Evolutionary conservation across 306 rosid genomes (phyloP), one percentile per base, ranked within the genome.

Genomic region (Castanea crenata): DNA sequence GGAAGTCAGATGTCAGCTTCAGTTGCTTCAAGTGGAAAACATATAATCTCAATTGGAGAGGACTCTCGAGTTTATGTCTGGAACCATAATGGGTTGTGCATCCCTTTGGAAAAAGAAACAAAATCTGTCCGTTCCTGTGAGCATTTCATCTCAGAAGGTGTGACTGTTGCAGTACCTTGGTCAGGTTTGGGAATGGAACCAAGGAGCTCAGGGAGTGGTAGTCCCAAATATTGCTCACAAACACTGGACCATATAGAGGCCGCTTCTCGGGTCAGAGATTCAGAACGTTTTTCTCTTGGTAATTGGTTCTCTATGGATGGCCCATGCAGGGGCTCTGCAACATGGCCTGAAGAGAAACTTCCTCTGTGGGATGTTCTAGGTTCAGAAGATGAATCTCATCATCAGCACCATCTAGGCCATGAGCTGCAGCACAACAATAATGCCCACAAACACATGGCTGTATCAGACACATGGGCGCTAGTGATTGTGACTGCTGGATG

Each of bases 281-380:
- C 82, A 0, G 93, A 92, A 2, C 77, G 89, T 20, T 85, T 90
- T 65, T 86, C 91, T 23, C 80, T 89, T 6, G 81, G 95, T 20
- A 87, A 81, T 79, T 95, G 94, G 96, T 90, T 92, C 86, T 85
- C 91, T 55, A 67, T 81, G 20, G 93, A 95, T 34, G 87, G 85
- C 18, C 6, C 87, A 2, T 84, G 89, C 85, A 84, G 87, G 21
- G 87, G 91, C 4, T 86, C 97, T 3, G 85, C 83, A 74, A 95
- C 97, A 29, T 92, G 98, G 99, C 99, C 98, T 0, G 96, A 91
- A 71, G 99, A 95, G 90, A 89, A 90, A 78, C 97, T 93, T 71
- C 92, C 97, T 4, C 56, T 54, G 2, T 88, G 91, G 83, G 88
- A 82, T 68, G 68, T 78, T 56, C 86, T 87, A 23, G 68, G 74